Conservation (phyloP, 768 basidiomycete species). For the Tricholoma bakamatsutake region DNA sequence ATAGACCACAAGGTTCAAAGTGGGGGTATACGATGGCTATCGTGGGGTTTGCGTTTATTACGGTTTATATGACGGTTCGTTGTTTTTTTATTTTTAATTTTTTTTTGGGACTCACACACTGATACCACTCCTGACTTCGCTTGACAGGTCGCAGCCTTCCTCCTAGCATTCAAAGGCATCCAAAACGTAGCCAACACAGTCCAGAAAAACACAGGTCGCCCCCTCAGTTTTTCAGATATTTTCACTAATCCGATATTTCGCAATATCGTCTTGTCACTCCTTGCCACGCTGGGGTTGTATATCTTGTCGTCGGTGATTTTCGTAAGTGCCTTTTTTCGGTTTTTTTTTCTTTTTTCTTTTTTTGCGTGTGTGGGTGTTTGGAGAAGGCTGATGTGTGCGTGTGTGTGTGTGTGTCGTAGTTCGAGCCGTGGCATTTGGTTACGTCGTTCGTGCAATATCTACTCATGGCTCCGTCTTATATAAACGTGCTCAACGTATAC, state of each 20-base stretch:
- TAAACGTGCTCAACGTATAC: slow-evolving; percentile 90
- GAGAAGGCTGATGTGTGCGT: no score
- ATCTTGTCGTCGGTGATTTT: slow-evolving; percentile 77
- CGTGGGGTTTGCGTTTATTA: slow-evolving; percentile 84
- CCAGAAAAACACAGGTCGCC: slow-evolving; percentile 25
- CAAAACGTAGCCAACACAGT: slow-evolving; percentile 42
- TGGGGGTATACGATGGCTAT: slow-evolving; percentile 83
- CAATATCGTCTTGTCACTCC: slow-evolving; percentile 79
- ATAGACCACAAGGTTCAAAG: slow-evolving; percentile 87
- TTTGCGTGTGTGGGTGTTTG: not conserved
- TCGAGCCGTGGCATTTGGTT: slow-evolving; percentile 98
- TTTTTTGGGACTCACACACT: no score
- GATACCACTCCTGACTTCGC: no score
- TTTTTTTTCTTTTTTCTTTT: no score
- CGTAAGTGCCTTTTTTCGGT: slow-evolving; percentile 41
- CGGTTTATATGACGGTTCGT: slow-evolving; percentile 91
- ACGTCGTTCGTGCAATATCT: slow-evolving; percentile 93
- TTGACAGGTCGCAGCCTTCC: slow-evolving; percentile 63
- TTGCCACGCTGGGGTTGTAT: slow-evolving; percentile 89
- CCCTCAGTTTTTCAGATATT: slow-evolving; percentile 50
- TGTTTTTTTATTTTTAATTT: not conserved
- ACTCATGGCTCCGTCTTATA: slow-evolving; percentile 90
- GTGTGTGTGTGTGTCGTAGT: no score
- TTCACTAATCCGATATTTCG: slow-evolving; percentile 79
- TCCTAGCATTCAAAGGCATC: slow-evolving; percentile 80